Evolutionary conservation across 2,329 filamentous ascomycete genomes (phyloP).

Genomic region (Diplodia corticola): DNA sequence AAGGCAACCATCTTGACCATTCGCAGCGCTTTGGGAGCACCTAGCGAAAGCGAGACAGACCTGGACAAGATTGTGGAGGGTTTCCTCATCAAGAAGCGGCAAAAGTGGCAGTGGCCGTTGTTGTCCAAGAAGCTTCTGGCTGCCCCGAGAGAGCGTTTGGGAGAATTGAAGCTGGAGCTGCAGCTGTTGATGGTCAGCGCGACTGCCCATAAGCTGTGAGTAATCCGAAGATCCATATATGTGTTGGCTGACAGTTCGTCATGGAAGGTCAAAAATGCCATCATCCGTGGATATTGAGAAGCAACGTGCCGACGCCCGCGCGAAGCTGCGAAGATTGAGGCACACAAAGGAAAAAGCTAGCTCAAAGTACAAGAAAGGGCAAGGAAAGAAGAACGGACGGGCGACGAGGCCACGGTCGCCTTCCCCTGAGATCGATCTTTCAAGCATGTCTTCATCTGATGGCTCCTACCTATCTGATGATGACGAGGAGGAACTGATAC

Average conservation of each 20-base stretch:
- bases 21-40: not conserved
- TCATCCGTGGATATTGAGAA: not conserved
- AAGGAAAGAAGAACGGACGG: not conserved
- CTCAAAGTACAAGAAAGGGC: not conserved
- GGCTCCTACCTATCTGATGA: not conserved
- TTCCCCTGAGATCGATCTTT: not conserved
- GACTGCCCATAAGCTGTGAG: not conserved
- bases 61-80: not conserved
- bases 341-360: not conserved
- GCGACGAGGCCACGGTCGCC: not conserved
- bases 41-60: not conserved
- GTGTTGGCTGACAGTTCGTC: not conserved
- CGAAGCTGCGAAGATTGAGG: not conserved
- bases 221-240: not conserved
- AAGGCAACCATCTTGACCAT: not conserved
- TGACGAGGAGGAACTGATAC: not conserved
- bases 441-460: not conserved
- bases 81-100: not conserved
- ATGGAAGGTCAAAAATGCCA: not conserved
- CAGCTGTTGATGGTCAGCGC: slow-evolving; percentile 3
- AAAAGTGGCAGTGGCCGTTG: not conserved
- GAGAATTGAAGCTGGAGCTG: not conserved
- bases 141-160: not conserved
- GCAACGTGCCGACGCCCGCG: not conserved
- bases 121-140: not conserved